Evolutionary conservation across 768 basidiomycete genomes (phyloP).

Genomic region (Lactarius tabidus): DNA sequence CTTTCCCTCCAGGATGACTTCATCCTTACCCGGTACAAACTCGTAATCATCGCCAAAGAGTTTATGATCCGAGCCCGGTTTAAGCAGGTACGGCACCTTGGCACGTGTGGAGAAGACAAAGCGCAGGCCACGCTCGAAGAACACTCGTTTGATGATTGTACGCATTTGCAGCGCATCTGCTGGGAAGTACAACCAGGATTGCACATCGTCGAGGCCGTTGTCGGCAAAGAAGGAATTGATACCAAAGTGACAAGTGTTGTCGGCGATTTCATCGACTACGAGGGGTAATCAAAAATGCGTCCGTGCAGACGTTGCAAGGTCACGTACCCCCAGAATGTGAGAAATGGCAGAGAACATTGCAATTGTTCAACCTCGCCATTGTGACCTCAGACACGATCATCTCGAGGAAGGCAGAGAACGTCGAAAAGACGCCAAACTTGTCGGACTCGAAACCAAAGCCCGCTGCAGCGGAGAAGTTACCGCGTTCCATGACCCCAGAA

Average conservation of each 20-base stretch:
- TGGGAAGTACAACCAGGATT: conserved; percentile 84
- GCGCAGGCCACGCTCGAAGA: conserved; percentile 78
- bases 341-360: conserved; percentile 86
- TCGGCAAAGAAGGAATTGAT: conserved; percentile 86
- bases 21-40: conserved; percentile 83
- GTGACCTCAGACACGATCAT: conserved; percentile 88
- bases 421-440: conserved; percentile 86
- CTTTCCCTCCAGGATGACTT: conserved; percentile 70
- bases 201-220: conserved; percentile 77
- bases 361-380: conserved; percentile 88
- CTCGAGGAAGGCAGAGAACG: conserved; percentile 89
- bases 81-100: conserved; percentile 83
- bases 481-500: conserved; percentile 84
- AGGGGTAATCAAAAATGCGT: not conserved
- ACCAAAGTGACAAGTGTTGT: conserved; percentile 62
- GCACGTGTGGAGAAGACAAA: conserved; percentile 89
- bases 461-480: conserved; percentile 79
- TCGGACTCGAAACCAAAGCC: conserved; percentile 82
- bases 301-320: not conserved
- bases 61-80: conserved; percentile 62
- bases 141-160: conserved; percentile 69
- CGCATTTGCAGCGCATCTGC: conserved; percentile 80
- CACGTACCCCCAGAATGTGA: conserved; percentile 77
- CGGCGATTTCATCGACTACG: conserved; percentile 44
- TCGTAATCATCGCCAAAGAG: conserved; percentile 69